Evolutionary conservation across 2,329 filamentous ascomycete species (phyloP).

Genomic region (Elsinoe batatas): DNA sequence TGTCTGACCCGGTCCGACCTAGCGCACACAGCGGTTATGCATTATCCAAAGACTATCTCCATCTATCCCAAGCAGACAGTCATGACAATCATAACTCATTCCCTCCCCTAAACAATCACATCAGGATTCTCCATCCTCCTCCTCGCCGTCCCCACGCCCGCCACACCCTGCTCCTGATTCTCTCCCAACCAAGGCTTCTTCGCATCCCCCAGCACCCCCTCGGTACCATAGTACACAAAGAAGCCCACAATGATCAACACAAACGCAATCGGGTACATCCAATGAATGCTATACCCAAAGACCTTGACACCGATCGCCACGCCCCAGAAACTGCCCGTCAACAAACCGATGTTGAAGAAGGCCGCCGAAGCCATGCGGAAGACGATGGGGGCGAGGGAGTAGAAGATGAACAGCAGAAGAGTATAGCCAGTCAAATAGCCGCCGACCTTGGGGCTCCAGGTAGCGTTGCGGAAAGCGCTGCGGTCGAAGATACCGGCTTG

Average conservation of each 20-base stretch:
- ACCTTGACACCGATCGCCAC: conserved; percentile 84
- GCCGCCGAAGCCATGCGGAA: conserved; percentile 84
- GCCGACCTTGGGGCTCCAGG: conserved; percentile 45
- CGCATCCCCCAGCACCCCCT: conserved; percentile 72
- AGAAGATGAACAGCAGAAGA: conserved; percentile 71
- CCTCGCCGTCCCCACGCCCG: conserved; percentile 78
- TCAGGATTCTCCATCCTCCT: conserved; percentile 40
- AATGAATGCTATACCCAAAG: conserved; percentile 71
- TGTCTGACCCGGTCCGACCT: too few relatives aligned
- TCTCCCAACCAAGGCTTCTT: conserved; percentile 91
- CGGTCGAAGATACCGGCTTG: conserved; percentile 91
- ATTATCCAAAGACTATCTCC: too few relatives aligned
- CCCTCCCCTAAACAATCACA: conserved; percentile 26
- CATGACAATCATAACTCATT: not conserved
- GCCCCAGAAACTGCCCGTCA: conserved; percentile 96
- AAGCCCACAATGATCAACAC: conserved; percentile 82
- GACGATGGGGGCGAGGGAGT: conserved; percentile 74
- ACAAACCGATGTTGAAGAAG: conserved; percentile 90
- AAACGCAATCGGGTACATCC: conserved; percentile 91
- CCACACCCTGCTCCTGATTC: conserved; percentile 71
- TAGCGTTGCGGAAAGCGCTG: conserved; percentile 46
- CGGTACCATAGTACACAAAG: conserved; percentile 76
- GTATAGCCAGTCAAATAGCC: conserved; percentile 90
- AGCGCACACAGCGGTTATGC: too few relatives aligned
- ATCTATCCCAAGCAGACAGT: conserved; percentile 23